These are phyloP conservation scores for Daldinia vernicosa DNA, from an alignment of 495 filamentous ascomycete genomes.

Conservation along the genomic window DNA sequence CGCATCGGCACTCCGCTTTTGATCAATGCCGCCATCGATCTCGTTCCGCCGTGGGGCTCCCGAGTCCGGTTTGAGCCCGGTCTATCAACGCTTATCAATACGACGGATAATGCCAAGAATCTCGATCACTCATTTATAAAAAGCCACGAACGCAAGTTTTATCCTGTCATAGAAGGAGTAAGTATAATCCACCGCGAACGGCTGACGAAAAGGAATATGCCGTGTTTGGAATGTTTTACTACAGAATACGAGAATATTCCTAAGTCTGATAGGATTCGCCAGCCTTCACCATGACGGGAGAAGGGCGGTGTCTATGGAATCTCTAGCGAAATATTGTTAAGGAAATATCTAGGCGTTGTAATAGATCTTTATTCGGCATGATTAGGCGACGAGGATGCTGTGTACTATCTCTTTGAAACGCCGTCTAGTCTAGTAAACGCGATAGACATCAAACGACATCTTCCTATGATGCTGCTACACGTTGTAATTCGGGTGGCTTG, in stretches of 20 bases:
- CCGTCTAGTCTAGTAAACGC: background rate
- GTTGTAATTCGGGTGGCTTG: background rate
- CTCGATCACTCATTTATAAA: slow-evolving; percentile 1
- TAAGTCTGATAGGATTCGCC: background rate
- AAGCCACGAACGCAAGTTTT: background rate
- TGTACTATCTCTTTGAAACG: background rate
- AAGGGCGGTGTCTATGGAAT: background rate
- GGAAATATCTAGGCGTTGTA: background rate
- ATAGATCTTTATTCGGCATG: background rate
- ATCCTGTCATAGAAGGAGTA: background rate
- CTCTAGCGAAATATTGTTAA: background rate
- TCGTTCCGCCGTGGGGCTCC: slow-evolving; percentile 31
- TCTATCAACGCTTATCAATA: slow-evolving; percentile 6
- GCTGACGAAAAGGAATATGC: background rate
- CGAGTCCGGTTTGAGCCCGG: slow-evolving; percentile 34
- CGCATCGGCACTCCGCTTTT: slow-evolving; percentile 37
- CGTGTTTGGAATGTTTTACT: background rate
- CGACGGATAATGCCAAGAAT: slow-evolving; percentile 3
- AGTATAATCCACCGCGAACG: background rate
- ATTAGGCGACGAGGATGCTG: background rate
- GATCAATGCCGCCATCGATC: slow-evolving; percentile 26
- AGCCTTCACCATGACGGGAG: background rate
- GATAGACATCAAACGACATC: background rate
- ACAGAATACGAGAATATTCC: background rate
- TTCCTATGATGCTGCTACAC: background rate